Conservation (phyloP, 177 flowering plant species). For the Vitis hybrid region DNA sequence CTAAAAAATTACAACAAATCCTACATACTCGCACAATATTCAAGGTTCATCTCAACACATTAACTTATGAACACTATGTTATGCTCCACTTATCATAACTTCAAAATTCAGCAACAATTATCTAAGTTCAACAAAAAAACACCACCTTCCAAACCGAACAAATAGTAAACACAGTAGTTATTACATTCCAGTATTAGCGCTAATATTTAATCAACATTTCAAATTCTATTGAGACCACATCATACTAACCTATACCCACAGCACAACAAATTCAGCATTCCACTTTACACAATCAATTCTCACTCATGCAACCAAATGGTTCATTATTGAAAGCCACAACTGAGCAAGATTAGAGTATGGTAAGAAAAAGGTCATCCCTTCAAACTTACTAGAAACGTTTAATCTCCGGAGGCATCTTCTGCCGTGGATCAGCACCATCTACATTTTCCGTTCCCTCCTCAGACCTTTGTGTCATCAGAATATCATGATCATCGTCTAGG, state of each 20-base stretch:
- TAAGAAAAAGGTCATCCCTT: not conserved
- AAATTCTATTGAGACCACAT: no score
- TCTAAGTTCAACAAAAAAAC: not conserved
- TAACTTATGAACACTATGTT: not conserved
- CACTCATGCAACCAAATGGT: not conserved
- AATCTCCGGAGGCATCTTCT: constrained; percentile 90
- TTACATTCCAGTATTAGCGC: no score
- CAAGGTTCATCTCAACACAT: not conserved
- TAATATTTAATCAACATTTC: no score
- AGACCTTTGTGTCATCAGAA: constrained; percentile 85
- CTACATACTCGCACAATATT: not conserved
- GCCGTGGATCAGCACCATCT: constrained; percentile 67
- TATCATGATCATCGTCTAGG: constrained; percentile 86
- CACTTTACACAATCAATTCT: not conserved
- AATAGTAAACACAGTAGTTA: no score
- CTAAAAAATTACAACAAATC: not conserved
- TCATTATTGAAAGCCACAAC: not conserved
- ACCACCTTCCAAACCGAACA: not conserved
- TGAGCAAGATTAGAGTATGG: not conserved
- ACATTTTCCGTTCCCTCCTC: constrained; percentile 70
- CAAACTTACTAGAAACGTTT: constrained; percentile 80
- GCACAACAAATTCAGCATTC: not conserved
- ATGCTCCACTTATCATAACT: not conserved
- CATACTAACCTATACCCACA: not conserved
- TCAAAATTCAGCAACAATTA: not conserved